Evolutionary conservation across 2,329 filamentous ascomycete species (phyloP), one percentile per base, ranked within the genome.

Genomic region (Reticulascus tulasneorum): DNA sequence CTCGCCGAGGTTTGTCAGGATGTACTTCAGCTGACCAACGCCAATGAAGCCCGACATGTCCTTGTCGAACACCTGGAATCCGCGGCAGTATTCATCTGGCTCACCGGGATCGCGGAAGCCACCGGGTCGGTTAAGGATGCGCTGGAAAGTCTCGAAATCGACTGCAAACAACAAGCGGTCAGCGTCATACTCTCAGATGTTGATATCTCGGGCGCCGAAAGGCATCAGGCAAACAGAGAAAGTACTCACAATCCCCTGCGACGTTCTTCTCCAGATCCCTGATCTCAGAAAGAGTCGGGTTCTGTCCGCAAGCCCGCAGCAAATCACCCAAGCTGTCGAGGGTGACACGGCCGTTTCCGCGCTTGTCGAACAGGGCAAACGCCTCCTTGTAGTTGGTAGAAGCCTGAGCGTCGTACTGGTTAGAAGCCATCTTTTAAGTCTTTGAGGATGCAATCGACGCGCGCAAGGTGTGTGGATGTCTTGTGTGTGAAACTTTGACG

Each of bases 351-450:
- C 91, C 90, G 61, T 87, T 94, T 60, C 93, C 93, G 65, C 93
- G 91, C 82, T 96, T 97, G 77, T 98, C 93, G 75, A 97, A 98
- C 63, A 98, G 86, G 56, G 90, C 90, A 70, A 98, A 98, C 53
- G 93, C 93, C 83, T 98, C 93, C 77, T 97, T 97, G 87, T 97
- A 98, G 84, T 98, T 97, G 72, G 91, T 97, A 45, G 77, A 82
- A 63, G 79, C 79, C 79, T 83, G 77, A 29, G 64, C 55, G 45
- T 74, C 71, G 52, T 60, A 69, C 43, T 68, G 57, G 58, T 75
- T 74, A 74, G 72, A 68, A 54, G 66, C 51, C 69, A 73, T 74
- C 45, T 34, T 57, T n/a, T n/a, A n/a, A n/a, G n/a, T n/a, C n/a
- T n/a, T n/a, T n/a, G n/a, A n/a, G n/a, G n/a, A 38, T 48, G 37